Base-by-base conservation (phyloP, 2,329 filamentous ascomycete species). In the Polytolypa hystricis region DNA sequence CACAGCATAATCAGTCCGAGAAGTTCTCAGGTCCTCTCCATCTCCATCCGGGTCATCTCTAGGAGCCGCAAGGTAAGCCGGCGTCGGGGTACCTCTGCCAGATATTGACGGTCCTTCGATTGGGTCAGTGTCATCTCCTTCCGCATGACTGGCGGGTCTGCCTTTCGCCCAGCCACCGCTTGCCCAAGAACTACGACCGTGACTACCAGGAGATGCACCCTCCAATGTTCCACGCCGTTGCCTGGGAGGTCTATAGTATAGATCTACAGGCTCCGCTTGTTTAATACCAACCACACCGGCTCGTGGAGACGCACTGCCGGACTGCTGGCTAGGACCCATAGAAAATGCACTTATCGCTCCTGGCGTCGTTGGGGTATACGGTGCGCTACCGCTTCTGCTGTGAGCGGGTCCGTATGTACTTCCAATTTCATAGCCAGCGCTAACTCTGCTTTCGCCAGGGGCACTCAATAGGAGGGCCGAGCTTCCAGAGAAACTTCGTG, bases 241-340 rank as follows among this genome's bases (percentile, higher is more conserved):
- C 45, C 87, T 71, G 11, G 87, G 89, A 12, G 85, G 84, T 32
- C 89, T 79, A 55, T 94, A 96, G 53, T 91, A 96, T 0, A 84
- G 84, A 55, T 93, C 85, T 2, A 74, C 64, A 9, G 70, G 55
- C 44, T 79, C 71, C 20, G 67, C 55, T 18, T 69, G 60, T 28
- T 66, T 60, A 4, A 68, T 49, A 46, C 69, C 58, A 41, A 71
- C 51, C 4, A 62, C 57, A 26, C 53, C 58, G 23, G 52, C 57
- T 30, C 56, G 52, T 35, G 64, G 60, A 48, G 66, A 61, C 49
- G 49, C 53, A 30, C 58, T 62, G 18, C 60, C 58, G 8, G 62
- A 62, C 48, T 62, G 56, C 26, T 66, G 67, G 7, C 76, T 73
- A 19, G 33, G 73, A 66, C 40, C 84, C 51, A 19, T 11, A n/a